Percentiles rank a stretch among this genome's conserved stretches.
Conservation (phyloP, 805 yeast species). For the Blastobotrys mokoenaii region DNA sequence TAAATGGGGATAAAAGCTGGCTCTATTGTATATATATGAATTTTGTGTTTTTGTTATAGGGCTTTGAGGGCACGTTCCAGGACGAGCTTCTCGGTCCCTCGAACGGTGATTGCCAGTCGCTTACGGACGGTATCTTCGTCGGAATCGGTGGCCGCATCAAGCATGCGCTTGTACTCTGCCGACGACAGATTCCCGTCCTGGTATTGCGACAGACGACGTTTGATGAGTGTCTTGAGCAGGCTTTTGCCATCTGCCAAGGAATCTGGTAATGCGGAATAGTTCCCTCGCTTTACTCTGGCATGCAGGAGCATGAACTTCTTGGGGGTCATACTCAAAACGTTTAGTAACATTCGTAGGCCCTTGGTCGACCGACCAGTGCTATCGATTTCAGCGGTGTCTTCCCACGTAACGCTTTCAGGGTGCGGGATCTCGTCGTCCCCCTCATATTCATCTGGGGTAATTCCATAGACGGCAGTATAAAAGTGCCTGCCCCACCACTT, state of each 20-base stretch:
- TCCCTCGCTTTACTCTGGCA: constrained; percentile 14
- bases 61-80: constrained; percentile 16
- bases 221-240: constrained; percentile 10
- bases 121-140: constrained; percentile 7
- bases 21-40: neutral
- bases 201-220: constrained; percentile 13
- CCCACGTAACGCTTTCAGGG: constrained; percentile 15
- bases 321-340: constrained; percentile 14
- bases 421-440: constrained; percentile 11
- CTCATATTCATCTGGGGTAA: constrained; percentile 19
- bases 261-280: constrained; percentile 6
- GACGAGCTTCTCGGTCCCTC: constrained; percentile 27
- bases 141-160: constrained; percentile 6
- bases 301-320: constrained; percentile 12
- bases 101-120: constrained; percentile 15
- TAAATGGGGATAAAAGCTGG: neutral
- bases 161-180: constrained; percentile 17
- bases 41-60: neutral
- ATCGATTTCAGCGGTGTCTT: constrained; percentile 13
- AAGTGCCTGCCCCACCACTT: constrained; percentile 45
- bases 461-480: constrained; percentile 27
- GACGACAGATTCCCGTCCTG: constrained; percentile 18
- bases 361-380: constrained; percentile 14
- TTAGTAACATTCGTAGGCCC: constrained; percentile 10
- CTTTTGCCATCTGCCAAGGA: constrained; percentile 3